Base-by-base conservation (phyloP, 495 filamentous ascomycete species). In the Darksidea phi region DNA sequence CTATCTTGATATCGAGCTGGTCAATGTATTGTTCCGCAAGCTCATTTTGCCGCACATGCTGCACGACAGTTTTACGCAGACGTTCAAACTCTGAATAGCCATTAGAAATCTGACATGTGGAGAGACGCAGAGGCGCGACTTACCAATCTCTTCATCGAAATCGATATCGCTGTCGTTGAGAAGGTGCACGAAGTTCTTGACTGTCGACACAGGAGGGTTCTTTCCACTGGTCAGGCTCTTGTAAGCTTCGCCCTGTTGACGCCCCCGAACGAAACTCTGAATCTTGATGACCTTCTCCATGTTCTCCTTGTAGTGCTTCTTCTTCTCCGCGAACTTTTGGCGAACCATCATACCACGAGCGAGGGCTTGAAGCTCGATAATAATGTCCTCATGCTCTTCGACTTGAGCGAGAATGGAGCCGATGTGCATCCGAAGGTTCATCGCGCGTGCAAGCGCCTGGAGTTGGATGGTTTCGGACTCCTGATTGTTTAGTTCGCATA, bases 261-360 rank as follows among this genome's bases (percentile, higher is more conserved):
- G 90, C 23, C 84, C 94, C 57, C 94, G 83, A 49, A 97, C 87
- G 63, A 96, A 96, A 71, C 94, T 97, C 73, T 98, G 94, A 54
- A 97, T 88, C 74, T 98, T 98, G 75, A 98, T 86, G 18, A 98
- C 95, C 76, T 94, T 97, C 67, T 96, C 86, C 95, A 98, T 98
- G 67, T 98, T 98, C 74, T 93, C 85, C 53, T 87, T 84, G 76
- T 91, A 98, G 75, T 90, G 92, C 12, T 83, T 85, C 63, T 88
- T 85, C 78, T 95, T 94, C 67, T 91, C 89, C 42, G 81, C 84
- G 67, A 95, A 98, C 28, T 79, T 80, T 23, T 75, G 78, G 43
- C 93, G 82, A 54, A 97, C 81, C 12, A 95, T 65, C 60, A 80
- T 83, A 23, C 87, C 94, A 67, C 89, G 83, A 5, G 86, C 83